Conservation (phyloP, 2,329 filamentous ascomycete species). For the Verticillium albo-atrum region DNA sequence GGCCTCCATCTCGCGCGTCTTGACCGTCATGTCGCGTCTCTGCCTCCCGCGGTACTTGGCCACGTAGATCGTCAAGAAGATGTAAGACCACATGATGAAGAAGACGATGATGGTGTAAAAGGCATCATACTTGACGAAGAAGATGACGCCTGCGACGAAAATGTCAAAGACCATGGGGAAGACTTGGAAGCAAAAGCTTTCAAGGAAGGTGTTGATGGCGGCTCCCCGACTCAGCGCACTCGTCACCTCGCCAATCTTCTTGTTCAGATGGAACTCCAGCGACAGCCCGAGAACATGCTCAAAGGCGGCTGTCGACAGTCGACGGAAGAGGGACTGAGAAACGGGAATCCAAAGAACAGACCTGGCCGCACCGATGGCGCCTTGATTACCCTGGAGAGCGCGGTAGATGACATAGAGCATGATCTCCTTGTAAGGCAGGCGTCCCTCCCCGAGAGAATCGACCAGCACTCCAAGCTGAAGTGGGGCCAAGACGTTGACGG, state of each 20-base stretch:
- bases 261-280: conserved; percentile 46
- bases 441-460: conserved; percentile 32
- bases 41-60: conserved; percentile 39
- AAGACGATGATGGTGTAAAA: conserved; percentile 45
- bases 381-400: conserved; percentile 40
- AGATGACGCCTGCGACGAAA: conserved; percentile 40
- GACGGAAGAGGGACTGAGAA: conserved; percentile 36
- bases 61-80: conserved; percentile 46
- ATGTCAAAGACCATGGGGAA: conserved; percentile 48
- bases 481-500: conserved; percentile 38
- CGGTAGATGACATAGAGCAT: conserved; percentile 39
- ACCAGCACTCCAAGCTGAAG: conserved; percentile 36
- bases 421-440: conserved; percentile 36
- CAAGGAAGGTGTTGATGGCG: conserved; percentile 44
- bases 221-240: conserved; percentile 43
- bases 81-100: conserved; percentile 44
- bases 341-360: conserved; percentile 44
- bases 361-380: conserved; percentile 34
- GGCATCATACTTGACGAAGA: conserved; percentile 39
- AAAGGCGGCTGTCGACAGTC: conserved; percentile 39
- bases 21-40: conserved; percentile 37
- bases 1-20: conserved; percentile 43
- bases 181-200: conserved; percentile 42
- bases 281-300: conserved; percentile 42
- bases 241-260: conserved; percentile 46